These are phyloP conservation scores for Pyricularia sp. DNA, from an alignment of 2,329 filamentous ascomycete species.

Conservation along the genomic window DNA sequence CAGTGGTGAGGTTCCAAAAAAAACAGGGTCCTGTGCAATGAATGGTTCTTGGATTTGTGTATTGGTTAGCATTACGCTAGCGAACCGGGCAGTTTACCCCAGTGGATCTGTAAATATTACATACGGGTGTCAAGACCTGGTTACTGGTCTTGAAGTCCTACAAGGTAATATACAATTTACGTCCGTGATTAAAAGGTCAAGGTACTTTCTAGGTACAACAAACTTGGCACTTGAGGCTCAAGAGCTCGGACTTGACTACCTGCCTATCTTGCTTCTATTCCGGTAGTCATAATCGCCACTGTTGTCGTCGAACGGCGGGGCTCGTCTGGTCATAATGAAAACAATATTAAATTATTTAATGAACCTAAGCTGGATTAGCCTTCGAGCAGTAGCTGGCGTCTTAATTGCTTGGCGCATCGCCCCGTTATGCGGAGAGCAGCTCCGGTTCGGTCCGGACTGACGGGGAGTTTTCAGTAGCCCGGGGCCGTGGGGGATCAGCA, in stretches of 20 bases:
- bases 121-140: too few species aligned
- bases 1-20: neutral
- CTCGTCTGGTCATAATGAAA: too few species aligned
- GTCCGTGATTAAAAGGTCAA: neutral
- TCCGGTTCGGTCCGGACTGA: too few species aligned
- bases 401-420: too few species aligned
- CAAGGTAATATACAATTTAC: neutral
- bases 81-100: neutral
- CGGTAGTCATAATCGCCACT: neutral
- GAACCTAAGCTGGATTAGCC: too few species aligned
- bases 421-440: too few species aligned
- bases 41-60: neutral
- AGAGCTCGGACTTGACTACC: neutral
- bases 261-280: neutral
- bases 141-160: neutral
- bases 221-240: neutral
- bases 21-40: neutral
- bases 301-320: too few species aligned
- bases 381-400: too few species aligned
- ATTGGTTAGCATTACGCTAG: neutral
- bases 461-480: too few species aligned
- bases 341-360: too few species aligned
- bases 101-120: neutral
- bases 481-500: too few species aligned
- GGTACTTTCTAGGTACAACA: neutral